Conservation (phyloP, 31 red algal genomes). For the Endocladia muricata region DNA sequence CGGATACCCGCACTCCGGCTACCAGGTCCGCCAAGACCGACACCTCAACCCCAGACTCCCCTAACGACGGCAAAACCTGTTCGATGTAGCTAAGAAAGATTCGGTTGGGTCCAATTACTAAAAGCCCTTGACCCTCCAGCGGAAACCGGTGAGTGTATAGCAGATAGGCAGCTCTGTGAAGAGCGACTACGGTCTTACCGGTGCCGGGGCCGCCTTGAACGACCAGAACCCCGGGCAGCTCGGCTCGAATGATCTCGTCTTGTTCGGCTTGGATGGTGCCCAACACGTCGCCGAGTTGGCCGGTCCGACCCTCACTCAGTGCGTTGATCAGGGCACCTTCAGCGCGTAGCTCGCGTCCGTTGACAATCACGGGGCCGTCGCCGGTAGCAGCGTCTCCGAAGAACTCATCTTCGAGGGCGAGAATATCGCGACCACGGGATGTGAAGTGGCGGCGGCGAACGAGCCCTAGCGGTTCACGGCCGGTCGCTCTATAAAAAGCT, state of each 20-base stretch:
- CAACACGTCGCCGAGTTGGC: neutral
- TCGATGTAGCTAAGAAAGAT: conserved; percentile 5
- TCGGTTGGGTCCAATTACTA: conserved; percentile 5
- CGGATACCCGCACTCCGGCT: neutral
- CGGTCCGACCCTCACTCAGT: too few species aligned
- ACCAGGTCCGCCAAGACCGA: neutral
- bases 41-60: neutral
- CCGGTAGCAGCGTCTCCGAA: neutral
- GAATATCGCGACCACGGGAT: neutral
- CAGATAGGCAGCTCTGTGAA: conserved; percentile 5
- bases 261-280: conserved; percentile 5
- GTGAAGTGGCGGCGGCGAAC: neutral
- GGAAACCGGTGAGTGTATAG: neutral
- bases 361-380: too few species aligned
- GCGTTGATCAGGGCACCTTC: too few species aligned
- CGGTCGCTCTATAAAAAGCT: neutral
- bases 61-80: conserved; percentile 4
- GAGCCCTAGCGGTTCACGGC: neutral
- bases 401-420: neutral
- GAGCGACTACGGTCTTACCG: conserved; percentile 6
- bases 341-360: too few species aligned
- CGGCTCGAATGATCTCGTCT: conserved; percentile 7
- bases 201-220: conserved; percentile 8
- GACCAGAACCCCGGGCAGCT: neutral
- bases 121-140: neutral